phyloP scores from a whole-genome alignment of 306 rosid genomes.

The Dalbergia cochinchinensis region DNA sequence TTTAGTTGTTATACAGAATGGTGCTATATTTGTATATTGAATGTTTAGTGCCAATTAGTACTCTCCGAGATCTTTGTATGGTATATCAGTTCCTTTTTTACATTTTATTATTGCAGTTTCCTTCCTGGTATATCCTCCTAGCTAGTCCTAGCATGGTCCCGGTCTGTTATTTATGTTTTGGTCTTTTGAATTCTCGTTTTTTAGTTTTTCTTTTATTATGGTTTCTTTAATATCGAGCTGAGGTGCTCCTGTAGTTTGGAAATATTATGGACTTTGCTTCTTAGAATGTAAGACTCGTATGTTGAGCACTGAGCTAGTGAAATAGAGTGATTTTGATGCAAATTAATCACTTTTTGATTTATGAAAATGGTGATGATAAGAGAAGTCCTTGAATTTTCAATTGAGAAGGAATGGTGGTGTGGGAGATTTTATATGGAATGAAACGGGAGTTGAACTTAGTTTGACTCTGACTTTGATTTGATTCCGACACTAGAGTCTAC shows the following conservation, averaged over 20 bases:
- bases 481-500: not conserved
- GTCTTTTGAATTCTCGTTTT: not conserved
- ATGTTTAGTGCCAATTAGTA: slow-evolving; percentile 3
- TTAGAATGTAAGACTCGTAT: not conserved
- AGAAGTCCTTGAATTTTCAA: not conserved
- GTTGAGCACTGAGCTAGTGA: not conserved
- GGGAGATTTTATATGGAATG: not conserved
- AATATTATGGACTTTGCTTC: not conserved
- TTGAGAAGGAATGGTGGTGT: not conserved
- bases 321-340: not conserved
- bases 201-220: not conserved
- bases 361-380: not conserved
- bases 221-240: not conserved
- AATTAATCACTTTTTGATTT: not conserved
- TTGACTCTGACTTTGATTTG: slow-evolving; percentile 12
- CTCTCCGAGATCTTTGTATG: slow-evolving; percentile 6
- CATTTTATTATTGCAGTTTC: not conserved
- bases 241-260: not conserved
- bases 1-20: slow-evolving; percentile 16
- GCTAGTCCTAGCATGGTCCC: not conserved
- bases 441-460: not conserved
- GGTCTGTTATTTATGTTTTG: not conserved
- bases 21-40: not conserved
- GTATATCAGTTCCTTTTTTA: not conserved
- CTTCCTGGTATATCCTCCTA: not conserved